Evolutionary conservation across 139 green algal species (phyloP).

Genomic region (Chlorella sp.): DNA sequence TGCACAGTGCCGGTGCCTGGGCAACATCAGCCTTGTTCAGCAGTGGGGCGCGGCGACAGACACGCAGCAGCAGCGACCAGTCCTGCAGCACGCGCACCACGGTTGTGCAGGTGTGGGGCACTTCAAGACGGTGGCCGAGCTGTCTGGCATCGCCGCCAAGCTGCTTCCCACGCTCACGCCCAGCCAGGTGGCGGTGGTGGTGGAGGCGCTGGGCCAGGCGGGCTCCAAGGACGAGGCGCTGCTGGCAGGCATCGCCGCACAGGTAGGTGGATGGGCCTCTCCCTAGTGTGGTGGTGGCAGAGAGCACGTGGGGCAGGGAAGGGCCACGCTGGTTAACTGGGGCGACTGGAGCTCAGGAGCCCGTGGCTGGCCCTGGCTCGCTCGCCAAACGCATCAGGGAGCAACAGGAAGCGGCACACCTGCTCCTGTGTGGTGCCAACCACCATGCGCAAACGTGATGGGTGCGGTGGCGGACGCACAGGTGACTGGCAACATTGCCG

Average conservation of each 20-base stretch:
- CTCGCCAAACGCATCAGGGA: background rate
- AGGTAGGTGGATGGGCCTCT: too few species aligned
- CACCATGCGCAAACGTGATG: background rate
- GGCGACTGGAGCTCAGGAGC: background rate
- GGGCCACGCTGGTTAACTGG: background rate
- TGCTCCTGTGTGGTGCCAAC: too few species aligned
- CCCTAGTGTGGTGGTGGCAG: too few species aligned
- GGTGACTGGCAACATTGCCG: constrained; percentile 15
- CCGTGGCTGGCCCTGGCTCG: background rate
- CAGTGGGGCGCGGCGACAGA: too few species aligned
- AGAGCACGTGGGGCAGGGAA: too few species aligned
- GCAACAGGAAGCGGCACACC: background rate
- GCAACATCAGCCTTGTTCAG: too few species aligned
- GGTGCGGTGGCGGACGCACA: background rate
- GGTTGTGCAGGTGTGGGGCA: constrained; percentile 19
- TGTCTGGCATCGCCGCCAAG: constrained; percentile 27
- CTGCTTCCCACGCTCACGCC: constrained; percentile 31
- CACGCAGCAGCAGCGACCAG: too few species aligned
- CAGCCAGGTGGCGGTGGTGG: constrained; percentile 33
- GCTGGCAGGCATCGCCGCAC: constrained; percentile 3
- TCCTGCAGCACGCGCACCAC: background rate
- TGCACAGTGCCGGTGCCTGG: too few species aligned
- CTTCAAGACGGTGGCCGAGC: constrained; percentile 38
- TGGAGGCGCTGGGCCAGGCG: constrained; percentile 39
- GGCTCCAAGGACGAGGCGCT: constrained; percentile 33